Percentiles rank a stretch among this genome's conserved stretches.
Conservation (phyloP, 306 rosid genomes). For the Gastrolobium bilobum region DNA sequence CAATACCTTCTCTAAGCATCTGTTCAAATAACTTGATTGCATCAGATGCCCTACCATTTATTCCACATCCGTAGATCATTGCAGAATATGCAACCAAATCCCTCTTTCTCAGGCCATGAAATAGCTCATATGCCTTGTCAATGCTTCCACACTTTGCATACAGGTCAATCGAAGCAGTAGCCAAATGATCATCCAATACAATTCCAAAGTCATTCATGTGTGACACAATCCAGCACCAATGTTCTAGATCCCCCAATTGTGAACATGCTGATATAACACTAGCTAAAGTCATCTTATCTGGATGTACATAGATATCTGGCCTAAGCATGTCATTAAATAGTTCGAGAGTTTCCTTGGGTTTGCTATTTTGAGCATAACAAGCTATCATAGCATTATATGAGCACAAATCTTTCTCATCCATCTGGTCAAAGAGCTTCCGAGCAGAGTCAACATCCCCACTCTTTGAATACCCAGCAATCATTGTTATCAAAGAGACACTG, state of each 20-base stretch:
- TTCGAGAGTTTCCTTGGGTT: constrained; percentile 73
- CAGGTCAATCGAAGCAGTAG: constrained; percentile 77
- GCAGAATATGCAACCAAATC: constrained; percentile 87
- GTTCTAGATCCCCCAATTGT: constrained; percentile 66
- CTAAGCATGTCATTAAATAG: constrained; percentile 68
- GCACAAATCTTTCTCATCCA: constrained; percentile 59
- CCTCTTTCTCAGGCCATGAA: constrained; percentile 61
- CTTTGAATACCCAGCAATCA: constrained; percentile 76
- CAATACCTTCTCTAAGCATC: constrained; percentile 64
- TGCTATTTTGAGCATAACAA: constrained; percentile 77
- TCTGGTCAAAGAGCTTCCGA: constrained; percentile 61
- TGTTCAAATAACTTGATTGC: constrained; percentile 66
- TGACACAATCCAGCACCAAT: constrained; percentile 64
- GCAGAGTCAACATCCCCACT: constrained; percentile 74
- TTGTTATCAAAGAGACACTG: constrained; percentile 67
- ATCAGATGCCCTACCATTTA: constrained; percentile 69
- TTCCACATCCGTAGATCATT: constrained; percentile 83
- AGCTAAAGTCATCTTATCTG: constrained; percentile 75
- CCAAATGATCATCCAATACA: constrained; percentile 78
- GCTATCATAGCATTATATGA: constrained; percentile 75
- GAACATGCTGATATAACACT: constrained; percentile 81
- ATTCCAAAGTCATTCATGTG: constrained; percentile 63
- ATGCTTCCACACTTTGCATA: constrained; percentile 81
- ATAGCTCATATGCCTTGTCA: constrained; percentile 68
- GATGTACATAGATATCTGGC: constrained; percentile 53